A percentile compares a stretch with the other conserved stretches of the same genome.
Conservation (phyloP, 768 basidiomycete species). For the Suillus spraguei region DNA sequence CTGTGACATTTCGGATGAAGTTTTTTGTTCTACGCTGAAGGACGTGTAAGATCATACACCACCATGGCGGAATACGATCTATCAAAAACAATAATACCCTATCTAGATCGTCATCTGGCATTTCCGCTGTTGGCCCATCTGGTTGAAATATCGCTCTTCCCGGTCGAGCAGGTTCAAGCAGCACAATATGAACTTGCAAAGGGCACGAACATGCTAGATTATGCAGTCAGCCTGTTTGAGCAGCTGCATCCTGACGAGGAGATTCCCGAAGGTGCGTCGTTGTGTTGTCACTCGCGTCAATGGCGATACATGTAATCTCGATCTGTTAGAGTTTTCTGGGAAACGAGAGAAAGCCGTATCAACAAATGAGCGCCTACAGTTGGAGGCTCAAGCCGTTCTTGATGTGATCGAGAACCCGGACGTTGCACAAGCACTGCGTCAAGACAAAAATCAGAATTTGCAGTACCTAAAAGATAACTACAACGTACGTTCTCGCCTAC, state of each 20-base stretch:
- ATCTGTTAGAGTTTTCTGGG: constrained; percentile 70
- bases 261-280: constrained; percentile 62
- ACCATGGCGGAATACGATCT: constrained; percentile 89
- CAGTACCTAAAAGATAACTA: constrained; percentile 94
- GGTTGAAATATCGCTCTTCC: constrained; percentile 71
- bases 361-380: constrained; percentile 81
- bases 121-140: constrained; percentile 93
- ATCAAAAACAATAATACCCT: constrained; percentile 86
- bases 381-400: constrained; percentile 90
- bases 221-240: constrained; percentile 78
- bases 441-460: constrained; percentile 97
- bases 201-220: constrained; percentile 98
- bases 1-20: too few relatives aligned
- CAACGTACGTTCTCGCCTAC: constrained; percentile 53
- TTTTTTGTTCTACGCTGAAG: constrained; percentile 12
- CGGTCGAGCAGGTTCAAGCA: constrained; percentile 74
- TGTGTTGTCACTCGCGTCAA: background rate
- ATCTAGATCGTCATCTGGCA: constrained; percentile 92
- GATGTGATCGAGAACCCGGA: constrained; percentile 98
- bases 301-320: background rate
- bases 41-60: constrained; percentile 22
- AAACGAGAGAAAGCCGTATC: constrained; percentile 83
- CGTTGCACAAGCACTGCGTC: constrained; percentile 89
- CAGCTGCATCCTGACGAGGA: constrained; percentile 75
- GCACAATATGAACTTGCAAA: constrained; percentile 98